Evolutionary conservation across 495 filamentous ascomycete genomes (phyloP), one percentile per base, ranked within the genome.

Genomic region (Tuber umbilicatum): DNA sequence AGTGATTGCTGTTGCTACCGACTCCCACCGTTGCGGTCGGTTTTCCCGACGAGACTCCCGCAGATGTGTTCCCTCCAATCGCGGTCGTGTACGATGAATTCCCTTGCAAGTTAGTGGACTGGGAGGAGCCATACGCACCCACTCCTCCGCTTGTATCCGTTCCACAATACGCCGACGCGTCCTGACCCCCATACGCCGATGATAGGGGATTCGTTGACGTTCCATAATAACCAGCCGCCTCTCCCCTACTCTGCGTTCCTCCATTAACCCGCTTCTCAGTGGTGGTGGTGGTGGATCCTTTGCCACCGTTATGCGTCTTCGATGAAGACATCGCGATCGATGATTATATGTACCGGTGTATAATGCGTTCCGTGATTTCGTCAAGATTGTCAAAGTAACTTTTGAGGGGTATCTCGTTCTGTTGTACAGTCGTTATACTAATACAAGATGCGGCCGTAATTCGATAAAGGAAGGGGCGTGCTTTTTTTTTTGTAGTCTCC

Each of bases 101-200:
- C 68, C 70, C n/a, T 17, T 50, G 73, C 31, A 38, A 35, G 64
- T 81, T 68, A 79, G 75, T 50, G 64, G 69, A 45, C 16, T 68
- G 73, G 73, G 75, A 21, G 37, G 75, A 71, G n/a, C 71, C 76
- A 76, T 81, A 81, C 69, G 69, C 74, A 81, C 60, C 73, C 73
- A 31, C 21, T 45, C n/a, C 74, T 60, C 73, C 75, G 40, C 42
- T 71, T 16, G 69, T 27, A 72, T 67, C 74, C 37, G 75, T 76
- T 31, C 47, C 69, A 38, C 71, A 41, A 50, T 43, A 39, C n/a
- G 60, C 39, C 21, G 76, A 70, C 70, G 77, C 64, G 72, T 68
- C 69, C 23, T 78, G 35, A 31, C 39, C 37, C n/a, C 45, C 41
- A 50, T 76, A 73, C 40, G 75, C 71, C 14, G 79, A 68, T 21